These are phyloP conservation scores for Chytridiales sp. DNA, from an alignment of 371 early-diverging fungal species.

Conservation along the genomic window DNA sequence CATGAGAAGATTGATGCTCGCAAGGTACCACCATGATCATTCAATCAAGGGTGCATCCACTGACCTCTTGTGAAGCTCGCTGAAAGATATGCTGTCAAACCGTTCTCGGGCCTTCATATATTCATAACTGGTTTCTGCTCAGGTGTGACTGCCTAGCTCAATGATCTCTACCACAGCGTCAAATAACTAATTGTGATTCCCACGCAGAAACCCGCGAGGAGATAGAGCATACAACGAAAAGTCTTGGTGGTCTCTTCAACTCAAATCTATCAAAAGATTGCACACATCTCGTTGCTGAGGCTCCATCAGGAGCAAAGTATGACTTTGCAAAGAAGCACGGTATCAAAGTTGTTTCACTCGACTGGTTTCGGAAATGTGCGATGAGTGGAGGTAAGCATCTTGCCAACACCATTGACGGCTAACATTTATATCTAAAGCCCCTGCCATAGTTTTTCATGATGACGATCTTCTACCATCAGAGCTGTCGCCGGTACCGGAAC, in stretches of 20 bases:
- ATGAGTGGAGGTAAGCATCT: slow-evolving; percentile 4
- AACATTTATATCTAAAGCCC: too few relatives aligned
- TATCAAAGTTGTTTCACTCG: slow-evolving; percentile 1
- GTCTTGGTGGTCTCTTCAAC: slow-evolving; percentile 11
- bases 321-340: slow-evolving; percentile 16
- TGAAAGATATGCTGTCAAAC: too few relatives aligned
- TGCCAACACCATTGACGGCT: too few relatives aligned
- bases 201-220: background rate
- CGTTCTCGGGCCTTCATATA: background rate
- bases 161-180: too few relatives aligned
- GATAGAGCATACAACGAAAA: background rate
- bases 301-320: slow-evolving; percentile 12
- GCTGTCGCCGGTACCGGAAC: too few relatives aligned
- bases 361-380: slow-evolving; percentile 14
- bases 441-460: too few relatives aligned
- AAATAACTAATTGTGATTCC: background rate
- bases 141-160: slow-evolving; percentile 2
- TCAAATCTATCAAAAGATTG: slow-evolving; percentile 13
- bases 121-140: slow-evolving; percentile 9
- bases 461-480: too few relatives aligned
- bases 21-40: too few relatives aligned
- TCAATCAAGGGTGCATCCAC: too few relatives aligned
- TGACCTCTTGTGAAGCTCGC: too few relatives aligned
- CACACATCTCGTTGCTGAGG: slow-evolving; percentile 20
- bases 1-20: too few relatives aligned